phyloP scores from a whole-genome alignment of 2,329 filamentous ascomycete genomes.

The Diaporthe vexans region DNA sequence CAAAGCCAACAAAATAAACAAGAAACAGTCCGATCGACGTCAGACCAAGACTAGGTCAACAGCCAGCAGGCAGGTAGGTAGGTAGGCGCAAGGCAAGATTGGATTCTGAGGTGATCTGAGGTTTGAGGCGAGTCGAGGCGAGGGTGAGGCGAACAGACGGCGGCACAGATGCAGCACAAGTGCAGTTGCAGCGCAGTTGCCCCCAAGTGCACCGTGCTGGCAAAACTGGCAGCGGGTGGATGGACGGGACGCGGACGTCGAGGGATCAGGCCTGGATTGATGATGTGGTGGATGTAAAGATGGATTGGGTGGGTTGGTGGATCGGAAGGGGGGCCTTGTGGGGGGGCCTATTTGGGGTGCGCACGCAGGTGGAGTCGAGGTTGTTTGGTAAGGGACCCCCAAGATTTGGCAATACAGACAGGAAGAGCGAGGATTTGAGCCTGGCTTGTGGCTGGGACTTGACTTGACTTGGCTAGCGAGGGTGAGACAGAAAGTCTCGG shows the following conservation, averaged over 20 bases:
- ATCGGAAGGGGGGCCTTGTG: not conserved
- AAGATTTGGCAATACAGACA: constrained; percentile 10
- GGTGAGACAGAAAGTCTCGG: constrained; percentile 36
- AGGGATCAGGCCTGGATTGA: constrained; percentile 34
- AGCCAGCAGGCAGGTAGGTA: constrained; percentile 31
- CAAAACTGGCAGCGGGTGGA: constrained; percentile 14
- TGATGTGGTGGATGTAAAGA: not conserved
- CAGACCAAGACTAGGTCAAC: constrained; percentile 27
- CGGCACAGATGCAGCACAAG: not conserved
- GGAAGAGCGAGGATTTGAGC: constrained; percentile 29
- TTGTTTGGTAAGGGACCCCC: constrained; percentile 18
- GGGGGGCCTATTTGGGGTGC: not conserved
- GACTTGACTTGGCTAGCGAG: constrained; percentile 33
- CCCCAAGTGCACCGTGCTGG: constrained; percentile 29
- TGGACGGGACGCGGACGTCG: constrained; percentile 16
- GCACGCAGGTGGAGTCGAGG: constrained; percentile 34
- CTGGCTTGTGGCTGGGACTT: constrained; percentile 21
- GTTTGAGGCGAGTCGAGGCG: constrained; percentile 11
- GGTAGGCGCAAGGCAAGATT: constrained; percentile 33
- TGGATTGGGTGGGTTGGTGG: not conserved
- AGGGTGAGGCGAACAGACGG: constrained; percentile 30
- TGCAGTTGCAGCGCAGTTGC: constrained; percentile 21
- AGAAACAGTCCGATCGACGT: constrained; percentile 24
- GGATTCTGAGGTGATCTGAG: constrained; percentile 31
- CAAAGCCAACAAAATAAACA: not conserved